phyloP scores from a whole-genome alignment of 2,329 filamentous ascomycete species.

The Pseudonectria buxi region DNA sequence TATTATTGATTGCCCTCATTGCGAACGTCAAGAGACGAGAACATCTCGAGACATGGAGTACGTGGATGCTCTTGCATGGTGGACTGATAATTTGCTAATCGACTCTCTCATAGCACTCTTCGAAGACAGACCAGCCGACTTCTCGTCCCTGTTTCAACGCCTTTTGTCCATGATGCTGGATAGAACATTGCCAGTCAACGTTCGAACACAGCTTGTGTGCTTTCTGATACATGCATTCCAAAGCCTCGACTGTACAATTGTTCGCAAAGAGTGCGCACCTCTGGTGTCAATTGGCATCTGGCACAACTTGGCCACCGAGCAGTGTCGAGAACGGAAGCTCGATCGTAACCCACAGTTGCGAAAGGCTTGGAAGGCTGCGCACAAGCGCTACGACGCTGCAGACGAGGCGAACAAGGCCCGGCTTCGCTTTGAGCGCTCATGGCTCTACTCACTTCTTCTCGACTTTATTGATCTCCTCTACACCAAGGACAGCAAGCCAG shows the following conservation, averaged over 20 bases:
- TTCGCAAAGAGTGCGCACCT: conserved; percentile 93
- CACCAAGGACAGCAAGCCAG: conserved; percentile 40
- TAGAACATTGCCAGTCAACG: conserved; percentile 53
- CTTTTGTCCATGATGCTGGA: conserved; percentile 82
- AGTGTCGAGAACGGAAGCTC: conserved; percentile 64
- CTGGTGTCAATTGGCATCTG: conserved; percentile 92
- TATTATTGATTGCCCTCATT: conserved; percentile 78
- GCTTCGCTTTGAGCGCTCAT: conserved; percentile 84
- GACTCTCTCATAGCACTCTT: conserved; percentile 57
- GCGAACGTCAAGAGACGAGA: conserved; percentile 85
- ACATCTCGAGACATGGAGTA: conserved; percentile 80
- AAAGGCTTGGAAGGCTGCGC: conserved; percentile 85
- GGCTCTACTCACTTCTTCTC: conserved; percentile 80
- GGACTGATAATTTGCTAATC: conserved; percentile 6
- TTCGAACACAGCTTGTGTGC: conserved; percentile 76
- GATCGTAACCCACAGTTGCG: conserved; percentile 66
- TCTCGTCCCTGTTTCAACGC: conserved; percentile 83
- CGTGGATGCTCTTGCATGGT: conserved; percentile 17
- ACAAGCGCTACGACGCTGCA: conserved; percentile 79
- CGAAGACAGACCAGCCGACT: conserved; percentile 67
- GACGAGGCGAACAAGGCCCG: conserved; percentile 73
- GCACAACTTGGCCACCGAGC: conserved; percentile 82
- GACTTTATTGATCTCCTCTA: conserved; percentile 77
- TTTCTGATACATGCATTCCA: conserved; percentile 92
- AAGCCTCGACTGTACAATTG: conserved; percentile 78